These are phyloP conservation scores for Carex parvula DNA, from an alignment of 176 grass and related monocot genomes.

Conservation along the genomic window DNA sequence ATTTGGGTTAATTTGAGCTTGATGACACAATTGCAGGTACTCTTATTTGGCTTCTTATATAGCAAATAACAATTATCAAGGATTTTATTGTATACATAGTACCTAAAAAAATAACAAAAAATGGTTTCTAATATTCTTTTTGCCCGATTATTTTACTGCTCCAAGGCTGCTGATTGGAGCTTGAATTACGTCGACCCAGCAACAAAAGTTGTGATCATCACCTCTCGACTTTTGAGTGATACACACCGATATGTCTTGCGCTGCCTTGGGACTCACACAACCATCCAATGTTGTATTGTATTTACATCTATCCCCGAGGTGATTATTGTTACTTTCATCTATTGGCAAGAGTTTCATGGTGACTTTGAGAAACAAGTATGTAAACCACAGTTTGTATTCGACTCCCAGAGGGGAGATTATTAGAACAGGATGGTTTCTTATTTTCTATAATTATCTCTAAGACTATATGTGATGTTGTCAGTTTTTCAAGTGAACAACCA, in stretches of 20 bases:
- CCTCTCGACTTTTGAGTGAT: constrained; percentile 79
- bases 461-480: background rate
- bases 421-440: background rate
- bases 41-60: background rate
- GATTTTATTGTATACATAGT: background rate
- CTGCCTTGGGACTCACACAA: constrained; percentile 64
- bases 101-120: constrained; percentile 9
- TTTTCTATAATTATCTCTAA: background rate
- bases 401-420: background rate
- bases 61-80: background rate
- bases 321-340: constrained; percentile 24
- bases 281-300: constrained; percentile 64
- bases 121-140: background rate
- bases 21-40: background rate
- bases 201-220: constrained; percentile 73
- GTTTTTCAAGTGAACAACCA: background rate
- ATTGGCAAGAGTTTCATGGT: background rate
- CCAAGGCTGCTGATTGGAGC: constrained; percentile 62
- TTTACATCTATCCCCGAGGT: constrained; percentile 89
- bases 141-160: constrained; percentile 17
- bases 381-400: background rate
- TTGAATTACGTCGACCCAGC: constrained; percentile 57
- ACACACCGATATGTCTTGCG: constrained; percentile 88
- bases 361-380: background rate
- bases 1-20: background rate